Base-by-base conservation (phyloP, 768 basidiomycete species). In the Sarcomyxa edulis region DNA sequence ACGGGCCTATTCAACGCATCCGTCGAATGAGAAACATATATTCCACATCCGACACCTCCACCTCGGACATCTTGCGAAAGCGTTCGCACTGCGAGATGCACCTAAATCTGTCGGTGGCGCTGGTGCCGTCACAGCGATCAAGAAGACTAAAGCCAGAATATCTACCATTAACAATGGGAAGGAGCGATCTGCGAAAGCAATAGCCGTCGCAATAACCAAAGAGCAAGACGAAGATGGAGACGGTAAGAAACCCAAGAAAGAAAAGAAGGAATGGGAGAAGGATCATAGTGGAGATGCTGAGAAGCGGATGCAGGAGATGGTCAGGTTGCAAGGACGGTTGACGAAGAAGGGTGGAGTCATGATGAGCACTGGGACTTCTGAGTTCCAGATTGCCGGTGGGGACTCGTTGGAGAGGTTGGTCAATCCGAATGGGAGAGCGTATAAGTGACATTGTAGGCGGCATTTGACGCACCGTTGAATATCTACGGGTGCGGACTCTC, bases 1-100 rank as follows among this genome's bases (percentile, higher is more conserved):
- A 68, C 78, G 95, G 38, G 96, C 96, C 0, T 99, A 98, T 59
- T 85, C 96, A 21, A 99, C 96, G 1, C 96, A 99, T 62, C 94
- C 96, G 1, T 76, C 86, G 11, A 81, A 83, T 44, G 96, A 98
- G 60, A 99, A 98, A 54, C 82, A 91, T 47, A 89, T 98, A 37
- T 99, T 99, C 69, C 94, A 98, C 60, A 81, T 97, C 43, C 85
- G 86, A 11, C 79, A 95, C 55, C 72, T 98, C 7, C 96, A 99
- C 55, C 74, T 96, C 30, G 96, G 96, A 2, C 96, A 99, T 65
- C 62, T 91, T 32, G 91, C 93, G 11, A 94, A 95, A 60, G 78
- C 91, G 1, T 95, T 95, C 52, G 88, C 87, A 1, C 68, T 94
- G 46, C 84, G 92, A 21, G 92, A 94, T 20, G 84, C 92, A 7